Base-by-base conservation (phyloP, 1,284 basidiomycete genomes). In the Fomitopsis pinicola region DNA sequence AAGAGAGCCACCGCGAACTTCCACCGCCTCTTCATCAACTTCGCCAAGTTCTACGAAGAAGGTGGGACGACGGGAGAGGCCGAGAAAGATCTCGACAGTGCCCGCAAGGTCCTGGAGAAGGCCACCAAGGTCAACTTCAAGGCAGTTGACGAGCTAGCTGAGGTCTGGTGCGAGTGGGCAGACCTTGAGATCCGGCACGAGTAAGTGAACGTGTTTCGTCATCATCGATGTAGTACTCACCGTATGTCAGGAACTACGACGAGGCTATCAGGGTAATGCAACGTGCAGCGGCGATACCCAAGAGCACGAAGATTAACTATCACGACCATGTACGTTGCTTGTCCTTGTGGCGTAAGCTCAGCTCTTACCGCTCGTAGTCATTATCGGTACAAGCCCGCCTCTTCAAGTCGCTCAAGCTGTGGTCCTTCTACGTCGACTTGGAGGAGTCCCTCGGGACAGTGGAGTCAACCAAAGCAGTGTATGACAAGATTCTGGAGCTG, bases 111-210 rank as follows among this genome's bases (percentile, higher is more conserved):
- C 46, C 80, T 98, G 26, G 95, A 98, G 72, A 95, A 93, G 73
- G 96, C 88, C 1, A 89, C 91, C 1, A 94, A 94, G 67, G 88
- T 98, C 48, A 92, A 93, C 67, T 98, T 95, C 81, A 94, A 91
- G 74, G 80, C 86, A n/a, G 96, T 99, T 5, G 97, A 99, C 73
- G 97, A 99, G 71, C 82, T 99, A 36, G 97, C 97, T 0, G 97
- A 99, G 75, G 85, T 98, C 15, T 99, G 97, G 97, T 97, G 95
- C 73, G 95, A 98, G 75, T 99, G 97, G 97, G 89, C 97, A 9
- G 97, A 99, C 77, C 89, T 99, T 91, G 97, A 99, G 74, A 82
- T 99, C 54, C 85, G 97, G 42, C 91, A 97, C 55, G 95, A 95
- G 94, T 95, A 75, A 70, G 92, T 84, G 9, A 36, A 9, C 30